These are phyloP conservation scores for Arbutus unedo DNA, from an alignment of 148 eudicot species.

Conservation along the genomic window DNA sequence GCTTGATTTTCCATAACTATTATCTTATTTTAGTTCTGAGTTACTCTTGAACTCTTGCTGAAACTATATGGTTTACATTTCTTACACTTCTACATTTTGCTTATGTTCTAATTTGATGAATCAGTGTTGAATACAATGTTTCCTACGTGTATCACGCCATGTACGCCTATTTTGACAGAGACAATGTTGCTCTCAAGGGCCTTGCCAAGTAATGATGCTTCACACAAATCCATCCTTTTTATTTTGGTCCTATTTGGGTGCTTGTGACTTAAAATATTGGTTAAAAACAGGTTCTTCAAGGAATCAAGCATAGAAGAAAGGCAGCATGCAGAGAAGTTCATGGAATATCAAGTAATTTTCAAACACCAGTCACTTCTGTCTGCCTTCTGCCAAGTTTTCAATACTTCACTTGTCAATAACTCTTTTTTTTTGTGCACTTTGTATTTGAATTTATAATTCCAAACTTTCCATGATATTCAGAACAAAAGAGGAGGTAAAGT, in stretches of 20 bases:
- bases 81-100: neutral
- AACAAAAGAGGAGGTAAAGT: slow-evolving; percentile 83
- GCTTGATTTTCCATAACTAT: neutral
- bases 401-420: too few species aligned
- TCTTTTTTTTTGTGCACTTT: too few species aligned
- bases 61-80: neutral
- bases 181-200: slow-evolving; percentile 55
- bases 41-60: neutral
- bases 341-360: slow-evolving; percentile 66
- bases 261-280: neutral
- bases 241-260: neutral
- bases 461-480: slow-evolving; percentile 22
- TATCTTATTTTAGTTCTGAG: neutral
- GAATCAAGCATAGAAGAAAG: slow-evolving; percentile 85
- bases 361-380: neutral
- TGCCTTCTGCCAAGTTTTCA: neutral
- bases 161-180: slow-evolving; percentile 48
- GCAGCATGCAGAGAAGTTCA: slow-evolving; percentile 80
- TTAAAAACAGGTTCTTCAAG: slow-evolving; percentile 53
- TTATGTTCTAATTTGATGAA: neutral
- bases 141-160: slow-evolving; percentile 80
- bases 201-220: slow-evolving; percentile 59
- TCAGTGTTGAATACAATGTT: slow-evolving; percentile 84
- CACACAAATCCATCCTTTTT: neutral
- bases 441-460: neutral